A percentile compares a stretch with the other conserved stretches of the same genome.
Evolutionary conservation across 176 grass and related monocot genomes (phyloP).

Genomic region (Carex kokanica): DNA sequence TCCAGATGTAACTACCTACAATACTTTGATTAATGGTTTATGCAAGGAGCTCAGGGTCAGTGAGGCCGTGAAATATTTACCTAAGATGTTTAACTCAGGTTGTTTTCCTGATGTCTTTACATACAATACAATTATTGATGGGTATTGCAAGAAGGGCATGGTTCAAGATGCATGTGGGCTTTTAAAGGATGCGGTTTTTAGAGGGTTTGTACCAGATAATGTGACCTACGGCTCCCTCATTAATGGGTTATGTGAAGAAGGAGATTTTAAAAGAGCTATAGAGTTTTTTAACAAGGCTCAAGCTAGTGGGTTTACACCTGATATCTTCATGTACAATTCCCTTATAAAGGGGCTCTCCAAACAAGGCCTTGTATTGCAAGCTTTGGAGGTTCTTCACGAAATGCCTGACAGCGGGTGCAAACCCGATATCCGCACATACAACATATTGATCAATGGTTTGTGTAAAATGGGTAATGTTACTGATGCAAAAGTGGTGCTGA

Average conservation of each 20-base stretch:
- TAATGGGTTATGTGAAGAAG: slow-evolving; percentile 76
- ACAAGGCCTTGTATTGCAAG: slow-evolving; percentile 82
- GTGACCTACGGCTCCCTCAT: slow-evolving; percentile 89
- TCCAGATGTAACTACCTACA: slow-evolving; percentile 85
- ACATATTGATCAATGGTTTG: slow-evolving; percentile 85
- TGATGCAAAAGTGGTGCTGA: slow-evolving; percentile 68
- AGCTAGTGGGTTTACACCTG: slow-evolving; percentile 46
- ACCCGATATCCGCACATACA: slow-evolving; percentile 80
- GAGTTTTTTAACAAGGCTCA: slow-evolving; percentile 81
- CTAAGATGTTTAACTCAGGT: slow-evolving; percentile 71
- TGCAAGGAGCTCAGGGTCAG: slow-evolving; percentile 53
- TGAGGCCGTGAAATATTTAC: slow-evolving; percentile 61
- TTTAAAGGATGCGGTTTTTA: slow-evolving; percentile 80
- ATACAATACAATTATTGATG: slow-evolving; percentile 88
- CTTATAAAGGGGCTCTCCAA: slow-evolving; percentile 78
- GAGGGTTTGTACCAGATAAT: slow-evolving; percentile 81
- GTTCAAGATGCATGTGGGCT: slow-evolving; percentile 67
- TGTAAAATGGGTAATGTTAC: slow-evolving; percentile 97
- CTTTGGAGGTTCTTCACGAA: slow-evolving; percentile 79
- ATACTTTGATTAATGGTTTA: slow-evolving; percentile 72
- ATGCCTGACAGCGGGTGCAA: slow-evolving; percentile 66
- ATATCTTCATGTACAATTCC: slow-evolving; percentile 68
- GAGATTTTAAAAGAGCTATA: slow-evolving; percentile 68
- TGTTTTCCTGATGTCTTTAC: slow-evolving; percentile 90
- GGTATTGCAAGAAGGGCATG: slow-evolving; percentile 76